Conservation (phyloP, 179 eudicot species). For the Silene vulgaris region DNA sequence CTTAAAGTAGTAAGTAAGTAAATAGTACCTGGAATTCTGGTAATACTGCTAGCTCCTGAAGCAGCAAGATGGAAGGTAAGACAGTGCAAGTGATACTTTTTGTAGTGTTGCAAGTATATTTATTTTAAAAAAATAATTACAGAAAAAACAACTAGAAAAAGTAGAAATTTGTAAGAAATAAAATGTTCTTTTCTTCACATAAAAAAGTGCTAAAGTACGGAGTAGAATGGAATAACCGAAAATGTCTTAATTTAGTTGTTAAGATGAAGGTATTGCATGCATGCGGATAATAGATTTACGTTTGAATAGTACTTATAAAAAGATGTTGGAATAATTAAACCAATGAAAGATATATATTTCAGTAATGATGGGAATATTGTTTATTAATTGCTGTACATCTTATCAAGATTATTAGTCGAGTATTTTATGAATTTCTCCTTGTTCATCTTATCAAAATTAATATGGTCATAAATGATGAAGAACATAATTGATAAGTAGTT, state of each 20-base stretch:
- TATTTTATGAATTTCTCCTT: no score
- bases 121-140: background rate
- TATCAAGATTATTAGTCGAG: no score
- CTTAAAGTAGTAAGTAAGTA: no score
- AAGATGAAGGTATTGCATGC: no score
- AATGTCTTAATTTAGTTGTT: no score
- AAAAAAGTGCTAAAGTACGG: background rate
- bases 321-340: slow-evolving; percentile 3
- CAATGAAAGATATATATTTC: background rate
- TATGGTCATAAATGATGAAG: no score
- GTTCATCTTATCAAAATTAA: no score
- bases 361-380: background rate
- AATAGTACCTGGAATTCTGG: background rate
- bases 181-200: background rate
- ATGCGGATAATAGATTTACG: no score
- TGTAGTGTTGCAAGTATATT: background rate
- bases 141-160: background rate
- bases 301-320: background rate
- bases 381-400: background rate
- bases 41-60: background rate
- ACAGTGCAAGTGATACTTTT: background rate
- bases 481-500: no score
- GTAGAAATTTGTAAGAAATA: background rate
- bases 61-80: background rate
- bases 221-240: no score